A percentile compares a stretch with the other conserved stretches of the same genome.
Evolutionary conservation across 805 yeast genomes (phyloP).

Genomic region (Sugiyamaella lignohabitans): DNA sequence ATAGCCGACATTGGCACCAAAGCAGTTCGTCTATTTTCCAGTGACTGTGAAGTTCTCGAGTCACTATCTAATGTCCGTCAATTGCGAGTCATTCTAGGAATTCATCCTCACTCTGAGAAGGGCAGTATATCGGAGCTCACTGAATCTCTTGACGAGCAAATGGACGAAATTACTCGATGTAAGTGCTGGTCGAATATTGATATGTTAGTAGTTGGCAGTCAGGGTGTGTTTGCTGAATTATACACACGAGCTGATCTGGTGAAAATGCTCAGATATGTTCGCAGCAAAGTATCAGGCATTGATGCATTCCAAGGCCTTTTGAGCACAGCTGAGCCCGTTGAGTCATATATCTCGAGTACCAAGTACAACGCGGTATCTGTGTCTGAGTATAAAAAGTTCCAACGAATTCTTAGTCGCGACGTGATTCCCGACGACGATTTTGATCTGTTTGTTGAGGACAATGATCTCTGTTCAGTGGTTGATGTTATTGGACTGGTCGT

Average conservation of each 20-base stretch:
- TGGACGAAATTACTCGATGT: constrained; percentile 16
- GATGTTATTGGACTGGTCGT: constrained; percentile 78
- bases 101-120: constrained; percentile 14
- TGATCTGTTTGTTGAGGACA: constrained; percentile 39
- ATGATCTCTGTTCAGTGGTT: constrained; percentile 65
- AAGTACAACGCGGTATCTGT: constrained; percentile 19
- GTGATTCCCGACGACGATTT: background rate
- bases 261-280: constrained; percentile 16
- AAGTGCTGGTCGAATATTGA: constrained; percentile 17
- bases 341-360: constrained; percentile 37
- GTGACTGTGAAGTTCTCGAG: constrained; percentile 21
- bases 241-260: constrained; percentile 20
- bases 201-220: constrained; percentile 23
- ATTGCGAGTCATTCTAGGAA: constrained; percentile 18
- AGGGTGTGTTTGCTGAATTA: constrained; percentile 18
- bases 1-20: constrained; percentile 12
- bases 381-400: constrained; percentile 26
- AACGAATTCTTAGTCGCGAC: background rate
- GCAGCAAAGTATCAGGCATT: constrained; percentile 3
- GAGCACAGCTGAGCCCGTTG: constrained; percentile 82
- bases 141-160: constrained; percentile 13
- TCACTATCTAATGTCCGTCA: constrained; percentile 12
- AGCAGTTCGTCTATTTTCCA: constrained; percentile 17
- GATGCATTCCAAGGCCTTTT: constrained; percentile 40
- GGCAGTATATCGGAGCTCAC: constrained; percentile 6